Conservation (phyloP, 2,329 filamentous ascomycete species). For the Cylindrodendrum hubeiense region DNA sequence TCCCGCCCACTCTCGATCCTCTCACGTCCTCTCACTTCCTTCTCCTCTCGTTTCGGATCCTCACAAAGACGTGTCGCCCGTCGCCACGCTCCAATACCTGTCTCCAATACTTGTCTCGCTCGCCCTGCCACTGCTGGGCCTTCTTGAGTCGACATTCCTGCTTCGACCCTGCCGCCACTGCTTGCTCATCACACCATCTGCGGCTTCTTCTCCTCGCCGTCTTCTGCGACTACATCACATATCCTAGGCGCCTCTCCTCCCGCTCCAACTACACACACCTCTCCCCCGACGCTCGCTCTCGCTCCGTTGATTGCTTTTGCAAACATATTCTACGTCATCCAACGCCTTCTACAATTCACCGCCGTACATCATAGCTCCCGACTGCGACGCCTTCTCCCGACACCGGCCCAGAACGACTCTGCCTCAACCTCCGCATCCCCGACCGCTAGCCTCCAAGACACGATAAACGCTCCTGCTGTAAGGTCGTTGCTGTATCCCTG, state of each 20-base stretch:
- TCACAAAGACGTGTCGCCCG: constrained; percentile 40
- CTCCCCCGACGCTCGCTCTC: not conserved
- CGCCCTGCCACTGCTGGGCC: constrained; percentile 18
- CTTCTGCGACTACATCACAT: constrained; percentile 30
- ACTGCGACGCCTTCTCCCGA: not conserved
- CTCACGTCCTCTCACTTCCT: constrained; percentile 19
- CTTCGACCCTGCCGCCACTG: not conserved
- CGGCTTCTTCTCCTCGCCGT: constrained; percentile 20
- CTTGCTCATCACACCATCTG: constrained; percentile 11
- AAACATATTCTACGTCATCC: not conserved
- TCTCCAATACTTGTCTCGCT: constrained; percentile 15
- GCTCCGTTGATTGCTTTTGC: constrained; percentile 1
- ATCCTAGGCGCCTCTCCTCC: constrained; percentile 22
- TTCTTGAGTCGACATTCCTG: constrained; percentile 2
- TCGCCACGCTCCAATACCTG: constrained; percentile 34
- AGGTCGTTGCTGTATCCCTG: constrained; percentile 17
- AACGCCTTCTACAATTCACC: constrained; percentile 1
- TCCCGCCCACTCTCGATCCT: constrained; percentile 18
- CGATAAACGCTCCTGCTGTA: not conserved
- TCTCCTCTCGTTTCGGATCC: constrained; percentile 37
- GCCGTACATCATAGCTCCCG: not conserved
- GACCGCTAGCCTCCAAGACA: not conserved
- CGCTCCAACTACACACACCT: constrained; percentile 19
- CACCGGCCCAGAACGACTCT: constrained; percentile 5
- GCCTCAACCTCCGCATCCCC: constrained; percentile 2